A percentile compares a stretch with the other conserved stretches of the same genome.
These are phyloP conservation scores for Fusarium sp. DNA, from an alignment of 2,329 filamentous ascomycete species.

Conservation along the genomic window DNA sequence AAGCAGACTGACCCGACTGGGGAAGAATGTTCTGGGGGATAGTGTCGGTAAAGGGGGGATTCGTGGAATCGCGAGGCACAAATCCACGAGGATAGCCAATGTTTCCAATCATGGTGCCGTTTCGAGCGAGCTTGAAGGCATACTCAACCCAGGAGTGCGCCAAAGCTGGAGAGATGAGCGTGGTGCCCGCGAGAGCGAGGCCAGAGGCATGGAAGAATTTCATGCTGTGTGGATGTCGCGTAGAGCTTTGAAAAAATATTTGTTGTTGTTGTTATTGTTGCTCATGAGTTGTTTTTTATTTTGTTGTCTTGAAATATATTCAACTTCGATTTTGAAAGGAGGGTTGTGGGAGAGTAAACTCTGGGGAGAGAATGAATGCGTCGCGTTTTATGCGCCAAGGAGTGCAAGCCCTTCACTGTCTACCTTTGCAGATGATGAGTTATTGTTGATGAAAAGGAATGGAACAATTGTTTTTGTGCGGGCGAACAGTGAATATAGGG, in stretches of 20 bases:
- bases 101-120: constrained; percentile 78
- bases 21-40: constrained; percentile 75
- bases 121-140: constrained; percentile 76
- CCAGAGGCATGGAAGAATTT: constrained; percentile 34
- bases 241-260: constrained; percentile 4
- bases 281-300: constrained; percentile 5
- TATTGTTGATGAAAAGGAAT: constrained; percentile 28
- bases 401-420: constrained; percentile 35
- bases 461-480: constrained; percentile 31
- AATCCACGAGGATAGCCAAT: constrained; percentile 83
- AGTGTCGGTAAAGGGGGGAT: constrained; percentile 68
- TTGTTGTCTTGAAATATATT: constrained; percentile 25
- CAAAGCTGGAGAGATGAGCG: constrained; percentile 53
- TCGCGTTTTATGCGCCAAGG: constrained; percentile 33
- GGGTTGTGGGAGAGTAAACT: constrained; percentile 25
- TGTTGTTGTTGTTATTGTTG: constrained; percentile 9
- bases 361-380: constrained; percentile 35
- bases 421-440: constrained; percentile 24
- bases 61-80: constrained; percentile 64
- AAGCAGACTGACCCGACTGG: constrained; percentile 70
- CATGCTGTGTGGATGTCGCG: constrained; percentile 38
- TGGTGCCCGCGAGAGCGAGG: constrained; percentile 42
- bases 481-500: constrained; percentile 32
- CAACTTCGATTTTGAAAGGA: constrained; percentile 31
- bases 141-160: constrained; percentile 90